phyloP scores from a whole-genome alignment of 805 yeast genomes.

The Wickerhamomyces hampshirensis region DNA sequence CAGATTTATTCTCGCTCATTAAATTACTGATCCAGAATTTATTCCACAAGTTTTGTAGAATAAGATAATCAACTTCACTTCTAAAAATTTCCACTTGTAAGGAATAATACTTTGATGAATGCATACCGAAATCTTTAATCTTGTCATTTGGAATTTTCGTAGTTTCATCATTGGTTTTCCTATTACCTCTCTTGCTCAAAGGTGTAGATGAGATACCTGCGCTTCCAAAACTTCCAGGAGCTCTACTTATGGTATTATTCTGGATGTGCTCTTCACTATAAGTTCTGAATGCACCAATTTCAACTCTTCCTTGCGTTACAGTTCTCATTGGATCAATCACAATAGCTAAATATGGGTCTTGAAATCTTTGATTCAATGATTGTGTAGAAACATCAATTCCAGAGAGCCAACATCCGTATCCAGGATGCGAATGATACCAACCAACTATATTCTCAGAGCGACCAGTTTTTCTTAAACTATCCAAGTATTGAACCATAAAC shows the following conservation, averaged over 20 bases:
- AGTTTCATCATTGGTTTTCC: conserved; percentile 2
- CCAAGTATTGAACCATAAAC: conserved; percentile 83
- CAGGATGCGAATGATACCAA: conserved; percentile 99
- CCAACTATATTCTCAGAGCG: conserved; percentile 79
- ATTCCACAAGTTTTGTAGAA: conserved; percentile 39
- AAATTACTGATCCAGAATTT: conserved; percentile 44
- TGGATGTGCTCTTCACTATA: conserved; percentile 34
- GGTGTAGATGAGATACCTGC: conserved; percentile 3
- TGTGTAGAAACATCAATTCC: conserved; percentile 94
- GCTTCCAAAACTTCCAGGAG: conserved; percentile 1
- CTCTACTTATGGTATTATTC: conserved; percentile 5
- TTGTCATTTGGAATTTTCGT: conserved; percentile 43
- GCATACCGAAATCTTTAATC: conserved; percentile 63
- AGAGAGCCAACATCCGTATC: conserved; percentile 94
- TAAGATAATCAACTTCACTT: conserved; percentile 42
- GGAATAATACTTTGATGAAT: conserved; percentile 64
- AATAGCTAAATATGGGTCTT: conserved; percentile 87
- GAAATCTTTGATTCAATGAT: conserved; percentile 74
- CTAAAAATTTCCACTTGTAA: conserved; percentile 58
- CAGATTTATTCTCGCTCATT: conserved; percentile 11
- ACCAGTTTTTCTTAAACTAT: conserved; percentile 45
- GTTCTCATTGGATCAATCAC: conserved; percentile 84
- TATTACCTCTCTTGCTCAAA: conserved; percentile 2
- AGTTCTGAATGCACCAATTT: conserved; percentile 87
- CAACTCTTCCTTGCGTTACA: conserved; percentile 55